Conservation (phyloP, 2,329 filamentous ascomycete genomes). For the Ophiostoma angusticollis region DNA sequence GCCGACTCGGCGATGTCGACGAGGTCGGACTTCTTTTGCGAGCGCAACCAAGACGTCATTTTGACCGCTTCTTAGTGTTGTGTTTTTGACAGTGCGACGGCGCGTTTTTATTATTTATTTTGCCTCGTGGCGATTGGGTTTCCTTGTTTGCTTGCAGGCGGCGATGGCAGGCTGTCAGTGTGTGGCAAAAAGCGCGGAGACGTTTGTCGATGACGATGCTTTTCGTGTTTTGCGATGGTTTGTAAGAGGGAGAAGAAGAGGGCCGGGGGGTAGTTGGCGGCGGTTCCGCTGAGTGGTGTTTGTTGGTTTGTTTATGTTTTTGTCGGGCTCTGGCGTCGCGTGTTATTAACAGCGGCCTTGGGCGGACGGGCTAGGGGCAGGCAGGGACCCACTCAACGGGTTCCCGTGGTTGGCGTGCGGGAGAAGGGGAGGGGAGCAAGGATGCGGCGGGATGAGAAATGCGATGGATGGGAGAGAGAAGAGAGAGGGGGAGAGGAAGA, state of each 20-base stretch:
- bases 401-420: neutral
- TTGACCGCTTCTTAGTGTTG: no score
- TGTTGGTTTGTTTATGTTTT: slow-evolving; percentile 12
- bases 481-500: neutral
- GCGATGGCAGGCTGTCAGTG: no score
- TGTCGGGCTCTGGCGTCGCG: slow-evolving; percentile 7
- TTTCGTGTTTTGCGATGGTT: no score
- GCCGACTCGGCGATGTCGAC: slow-evolving; percentile 58
- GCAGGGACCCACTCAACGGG: slow-evolving; percentile 1
- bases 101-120: no score
- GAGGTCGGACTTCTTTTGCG: slow-evolving; percentile 73
- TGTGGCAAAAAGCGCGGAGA: no score
- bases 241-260: neutral
- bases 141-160: no score
- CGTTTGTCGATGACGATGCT: no score
- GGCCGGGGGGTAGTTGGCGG: slow-evolving; percentile 4
- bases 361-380: slow-evolving; percentile 1
- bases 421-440: neutral
- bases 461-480: slow-evolving; percentile 1
- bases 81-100: no score
- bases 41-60: slow-evolving; percentile 53
- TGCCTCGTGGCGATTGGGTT: no score
- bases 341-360: slow-evolving; percentile 4
- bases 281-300: neutral
- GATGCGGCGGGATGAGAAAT: slow-evolving; percentile 2